phyloP scores from a whole-genome alignment of 2,329 filamentous ascomycete species.

The Fusarium luffae region DNA sequence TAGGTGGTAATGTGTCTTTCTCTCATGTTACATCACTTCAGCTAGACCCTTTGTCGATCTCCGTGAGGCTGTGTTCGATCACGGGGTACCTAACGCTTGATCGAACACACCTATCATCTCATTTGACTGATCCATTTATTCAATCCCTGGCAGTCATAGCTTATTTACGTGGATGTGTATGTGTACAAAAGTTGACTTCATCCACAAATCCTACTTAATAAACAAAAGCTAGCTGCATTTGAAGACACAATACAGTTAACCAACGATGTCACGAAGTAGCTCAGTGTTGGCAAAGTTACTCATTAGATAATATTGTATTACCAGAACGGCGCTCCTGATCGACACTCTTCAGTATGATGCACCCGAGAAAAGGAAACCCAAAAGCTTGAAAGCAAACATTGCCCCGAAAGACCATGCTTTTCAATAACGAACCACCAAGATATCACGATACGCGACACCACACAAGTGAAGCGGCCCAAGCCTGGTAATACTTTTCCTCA shows the following conservation, averaged over 20 bases:
- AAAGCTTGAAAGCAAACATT: conserved; percentile 4
- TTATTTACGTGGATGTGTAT: background rate
- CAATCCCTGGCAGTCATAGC: background rate
- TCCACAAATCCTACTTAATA: background rate
- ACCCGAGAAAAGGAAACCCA: conserved; percentile 5
- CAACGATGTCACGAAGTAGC: background rate
- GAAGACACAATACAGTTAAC: background rate
- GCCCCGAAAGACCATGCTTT: conserved; percentile 13
- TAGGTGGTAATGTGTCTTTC: conserved; percentile 14
- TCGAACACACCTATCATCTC: background rate
- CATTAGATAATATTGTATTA: conserved; percentile 18
- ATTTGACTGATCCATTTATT: background rate
- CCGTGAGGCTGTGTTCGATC: conserved; percentile 30
- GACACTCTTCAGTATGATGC: background rate
- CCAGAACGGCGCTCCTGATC: background rate
- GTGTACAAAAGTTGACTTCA: background rate
- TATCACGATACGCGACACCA: conserved; percentile 7
- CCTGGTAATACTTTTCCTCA: conserved; percentile 16
- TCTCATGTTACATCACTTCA: conserved; percentile 32
- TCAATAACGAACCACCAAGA: conserved; percentile 10
- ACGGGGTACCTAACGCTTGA: conserved; percentile 16
- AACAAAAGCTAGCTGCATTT: background rate
- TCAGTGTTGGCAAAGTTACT: background rate
- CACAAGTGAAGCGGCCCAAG: background rate
- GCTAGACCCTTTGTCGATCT: conserved; percentile 30